These are phyloP conservation scores for Striga asiatica DNA, from an alignment of 257 asterid species.

Conservation along the genomic window DNA sequence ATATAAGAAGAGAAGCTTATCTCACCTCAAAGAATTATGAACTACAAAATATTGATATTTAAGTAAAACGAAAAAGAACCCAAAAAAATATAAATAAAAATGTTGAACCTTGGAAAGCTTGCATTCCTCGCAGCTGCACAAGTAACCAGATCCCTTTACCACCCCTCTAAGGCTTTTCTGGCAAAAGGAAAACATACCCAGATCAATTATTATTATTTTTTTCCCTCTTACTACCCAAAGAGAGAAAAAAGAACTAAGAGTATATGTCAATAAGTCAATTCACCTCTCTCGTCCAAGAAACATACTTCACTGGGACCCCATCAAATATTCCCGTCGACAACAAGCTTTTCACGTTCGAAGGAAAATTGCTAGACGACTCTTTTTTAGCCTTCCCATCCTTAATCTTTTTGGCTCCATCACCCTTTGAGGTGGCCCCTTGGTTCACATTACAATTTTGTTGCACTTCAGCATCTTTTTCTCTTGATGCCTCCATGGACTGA, in stretches of 20 bases:
- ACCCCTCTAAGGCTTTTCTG: conserved; percentile 64
- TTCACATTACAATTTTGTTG: conserved; percentile 21
- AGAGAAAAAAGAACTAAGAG: neutral
- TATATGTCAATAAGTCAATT: conserved; percentile 6
- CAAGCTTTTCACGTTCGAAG: conserved; percentile 62
- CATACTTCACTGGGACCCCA: conserved; percentile 85
- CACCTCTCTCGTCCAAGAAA: conserved; percentile 87
- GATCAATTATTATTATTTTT: too few relatives aligned
- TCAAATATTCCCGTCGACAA: conserved; percentile 74
- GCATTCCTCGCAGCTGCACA: conserved; percentile 72
- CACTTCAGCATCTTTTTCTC: conserved; percentile 20
- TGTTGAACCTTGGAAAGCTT: conserved; percentile 56
- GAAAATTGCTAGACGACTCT: conserved; percentile 40
- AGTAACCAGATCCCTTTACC: conserved; percentile 53
- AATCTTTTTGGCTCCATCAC: conserved; percentile 22
- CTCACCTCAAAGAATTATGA: neutral
- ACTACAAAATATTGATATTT: neutral
- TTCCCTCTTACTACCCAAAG: too few relatives aligned
- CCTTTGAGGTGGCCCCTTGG: conserved; percentile 25
- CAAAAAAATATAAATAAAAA: neutral
- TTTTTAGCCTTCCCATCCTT: conserved; percentile 44
- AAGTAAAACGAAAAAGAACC: conserved; percentile 1
- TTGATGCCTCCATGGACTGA: conserved; percentile 24
- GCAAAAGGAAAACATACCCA: conserved; percentile 19
- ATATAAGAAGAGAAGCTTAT: conserved; percentile 4